Conservation (phyloP, 2,329 filamentous ascomycete species). For the Scedosporium dehoogii region DNA sequence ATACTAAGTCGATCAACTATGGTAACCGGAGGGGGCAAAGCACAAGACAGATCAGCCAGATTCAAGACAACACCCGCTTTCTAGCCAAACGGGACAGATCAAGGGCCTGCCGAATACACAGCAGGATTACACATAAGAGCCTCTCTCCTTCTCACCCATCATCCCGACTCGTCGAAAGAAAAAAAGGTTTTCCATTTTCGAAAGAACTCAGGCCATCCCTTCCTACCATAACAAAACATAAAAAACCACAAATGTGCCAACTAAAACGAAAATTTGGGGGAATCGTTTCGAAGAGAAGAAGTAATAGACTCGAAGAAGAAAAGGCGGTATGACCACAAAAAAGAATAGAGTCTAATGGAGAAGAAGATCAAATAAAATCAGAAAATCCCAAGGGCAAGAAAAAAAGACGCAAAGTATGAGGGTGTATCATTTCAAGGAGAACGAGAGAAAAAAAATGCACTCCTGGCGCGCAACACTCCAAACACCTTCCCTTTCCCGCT, state of each 20-base stretch:
- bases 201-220: not conserved
- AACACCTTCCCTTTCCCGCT: not conserved
- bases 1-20: not conserved
- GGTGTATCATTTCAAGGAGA: not conserved
- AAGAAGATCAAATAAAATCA: not conserved
- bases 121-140: not conserved
- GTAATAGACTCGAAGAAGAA: not conserved
- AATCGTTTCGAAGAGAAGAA: not conserved
- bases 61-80: not conserved
- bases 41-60: not conserved
- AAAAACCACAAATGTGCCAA: not conserved
- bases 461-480: not conserved
- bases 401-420: not conserved
- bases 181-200: not conserved
- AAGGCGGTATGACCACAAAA: not conserved
- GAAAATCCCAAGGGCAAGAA: not conserved
- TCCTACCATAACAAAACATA: not conserved
- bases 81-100: not conserved
- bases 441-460: not conserved
- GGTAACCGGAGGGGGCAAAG: not conserved
- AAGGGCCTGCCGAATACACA: not conserved
- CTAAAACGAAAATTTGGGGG: not conserved
- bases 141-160: too few species aligned
- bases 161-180: not conserved
- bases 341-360: constrained; percentile 2